Conservation (phyloP, 1,139 yeast species). For the Saccharomycopsis crataegensis region DNA sequence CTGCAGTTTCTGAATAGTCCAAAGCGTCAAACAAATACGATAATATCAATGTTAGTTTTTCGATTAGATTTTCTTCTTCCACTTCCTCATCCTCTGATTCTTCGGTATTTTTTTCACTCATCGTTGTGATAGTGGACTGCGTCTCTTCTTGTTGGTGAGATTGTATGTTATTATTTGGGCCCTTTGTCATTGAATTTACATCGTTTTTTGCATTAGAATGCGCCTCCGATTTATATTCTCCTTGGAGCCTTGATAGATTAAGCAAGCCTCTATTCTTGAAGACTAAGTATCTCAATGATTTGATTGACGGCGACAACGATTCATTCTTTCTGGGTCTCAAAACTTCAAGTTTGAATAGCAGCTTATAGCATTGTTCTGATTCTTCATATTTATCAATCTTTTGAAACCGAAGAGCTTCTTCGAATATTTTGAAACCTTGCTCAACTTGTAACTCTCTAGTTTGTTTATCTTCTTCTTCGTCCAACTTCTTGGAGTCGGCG, state of each 20-base stretch:
- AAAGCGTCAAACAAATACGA: constrained; percentile 13
- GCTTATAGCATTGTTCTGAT: constrained; percentile 52
- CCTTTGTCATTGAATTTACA: background rate
- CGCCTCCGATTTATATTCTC: background rate
- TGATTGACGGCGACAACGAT: constrained; percentile 59
- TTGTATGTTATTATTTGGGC: background rate
- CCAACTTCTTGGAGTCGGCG: constrained; percentile 62
- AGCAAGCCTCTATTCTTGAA: constrained; percentile 77
- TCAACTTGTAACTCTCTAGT: constrained; percentile 82
- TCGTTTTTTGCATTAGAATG: background rate
- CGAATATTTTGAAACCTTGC: constrained; percentile 72
- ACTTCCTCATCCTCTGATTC: constrained; percentile 14
- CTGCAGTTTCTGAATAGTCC: constrained; percentile 11
- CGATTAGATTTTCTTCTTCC: constrained; percentile 15
- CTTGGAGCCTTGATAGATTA: constrained; percentile 43
- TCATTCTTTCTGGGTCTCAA: constrained; percentile 38
- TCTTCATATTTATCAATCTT: constrained; percentile 38
- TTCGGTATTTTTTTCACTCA: constrained; percentile 6
- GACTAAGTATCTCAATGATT: constrained; percentile 66
- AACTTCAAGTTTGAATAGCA: constrained; percentile 62
- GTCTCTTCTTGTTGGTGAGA: background rate
- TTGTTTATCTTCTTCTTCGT: constrained; percentile 64
- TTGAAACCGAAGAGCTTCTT: constrained; percentile 59
- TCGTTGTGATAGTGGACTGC: background rate
- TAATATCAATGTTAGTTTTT: constrained; percentile 8